These are phyloP conservation scores for Yamadazyma sp. DNA, from an alignment of 1,139 yeast genomes.

Conservation along the genomic window DNA sequence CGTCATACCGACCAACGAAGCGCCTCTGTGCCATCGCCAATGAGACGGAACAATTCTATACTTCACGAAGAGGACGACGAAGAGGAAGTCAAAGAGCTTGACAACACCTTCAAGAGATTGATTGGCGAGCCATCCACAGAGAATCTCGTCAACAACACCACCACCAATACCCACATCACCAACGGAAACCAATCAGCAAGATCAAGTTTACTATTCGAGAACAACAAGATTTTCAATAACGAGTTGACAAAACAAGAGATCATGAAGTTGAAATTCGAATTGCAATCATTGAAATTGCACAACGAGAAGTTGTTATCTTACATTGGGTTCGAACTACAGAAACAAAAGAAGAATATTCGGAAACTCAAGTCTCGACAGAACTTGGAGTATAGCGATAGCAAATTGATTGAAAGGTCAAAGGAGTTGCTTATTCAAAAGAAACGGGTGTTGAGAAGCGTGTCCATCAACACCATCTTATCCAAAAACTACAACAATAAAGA, in stretches of 20 bases:
- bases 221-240: slow-evolving; percentile 24
- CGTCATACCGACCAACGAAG: slow-evolving; percentile 20
- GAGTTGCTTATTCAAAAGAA: slow-evolving; percentile 45
- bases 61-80: slow-evolving; percentile 14
- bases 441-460: slow-evolving; percentile 45
- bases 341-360: slow-evolving; percentile 45
- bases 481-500: slow-evolving; percentile 24
- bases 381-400: slow-evolving; percentile 54
- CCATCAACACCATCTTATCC: slow-evolving; percentile 42
- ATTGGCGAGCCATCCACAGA: slow-evolving; percentile 13
- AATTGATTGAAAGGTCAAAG: slow-evolving; percentile 46
- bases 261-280: slow-evolving; percentile 52
- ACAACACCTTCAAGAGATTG: slow-evolving; percentile 12
- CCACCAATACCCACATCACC: not conserved
- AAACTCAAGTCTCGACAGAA: slow-evolving; percentile 40
- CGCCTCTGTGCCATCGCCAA: slow-evolving; percentile 29
- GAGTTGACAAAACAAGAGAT: slow-evolving; percentile 51
- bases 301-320: slow-evolving; percentile 57
- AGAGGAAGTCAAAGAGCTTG: slow-evolving; percentile 8
- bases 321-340: slow-evolving; percentile 58
- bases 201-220: slow-evolving; percentile 36
- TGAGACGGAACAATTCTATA: slow-evolving; percentile 2
- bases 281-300: slow-evolving; percentile 53
- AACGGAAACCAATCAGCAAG: slow-evolving; percentile 20
- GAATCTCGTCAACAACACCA: slow-evolving; percentile 4